Evolutionary conservation across 1,139 yeast species (phyloP).

Genomic region (Groenewaldozyma sp.): DNA sequence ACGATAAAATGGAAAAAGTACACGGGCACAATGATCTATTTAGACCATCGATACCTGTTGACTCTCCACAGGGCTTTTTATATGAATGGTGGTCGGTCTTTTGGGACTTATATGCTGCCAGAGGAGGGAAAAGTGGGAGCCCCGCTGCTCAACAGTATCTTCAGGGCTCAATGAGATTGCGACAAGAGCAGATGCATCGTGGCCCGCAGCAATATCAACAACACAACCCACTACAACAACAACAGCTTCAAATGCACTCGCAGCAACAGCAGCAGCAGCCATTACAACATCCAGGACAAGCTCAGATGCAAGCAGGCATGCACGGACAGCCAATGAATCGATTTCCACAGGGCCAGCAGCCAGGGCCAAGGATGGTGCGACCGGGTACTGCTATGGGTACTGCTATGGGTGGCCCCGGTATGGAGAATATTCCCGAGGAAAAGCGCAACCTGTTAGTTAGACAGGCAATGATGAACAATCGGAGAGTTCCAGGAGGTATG

Average conservation of each 20-base stretch:
- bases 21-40: conserved; percentile 17
- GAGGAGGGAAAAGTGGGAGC: conserved; percentile 31
- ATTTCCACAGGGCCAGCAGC: conserved; percentile 7
- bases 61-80: conserved; percentile 80
- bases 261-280: conserved; percentile 18
- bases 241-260: conserved; percentile 8
- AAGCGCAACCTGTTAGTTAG: conserved; percentile 22
- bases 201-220: conserved; percentile 20
- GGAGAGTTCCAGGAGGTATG: conserved; percentile 15
- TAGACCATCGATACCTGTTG: conserved; percentile 25
- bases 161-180: conserved; percentile 45
- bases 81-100: conserved; percentile 96
- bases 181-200: conserved; percentile 40
- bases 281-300: conserved; percentile 16
- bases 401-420: conserved; percentile 10
- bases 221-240: neutral
- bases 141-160: conserved; percentile 62
- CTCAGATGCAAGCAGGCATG: conserved; percentile 14
- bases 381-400: conserved; percentile 8
- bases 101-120: conserved; percentile 88
- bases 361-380: conserved; percentile 7
- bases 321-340: conserved; percentile 1
- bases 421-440: conserved; percentile 22
- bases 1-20: too few species aligned
- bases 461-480: conserved; percentile 20